Evolutionary conservation across 805 yeast genomes (phyloP), one percentile per base, ranked within the genome.

Genomic region (Ogataea salicorniae): DNA sequence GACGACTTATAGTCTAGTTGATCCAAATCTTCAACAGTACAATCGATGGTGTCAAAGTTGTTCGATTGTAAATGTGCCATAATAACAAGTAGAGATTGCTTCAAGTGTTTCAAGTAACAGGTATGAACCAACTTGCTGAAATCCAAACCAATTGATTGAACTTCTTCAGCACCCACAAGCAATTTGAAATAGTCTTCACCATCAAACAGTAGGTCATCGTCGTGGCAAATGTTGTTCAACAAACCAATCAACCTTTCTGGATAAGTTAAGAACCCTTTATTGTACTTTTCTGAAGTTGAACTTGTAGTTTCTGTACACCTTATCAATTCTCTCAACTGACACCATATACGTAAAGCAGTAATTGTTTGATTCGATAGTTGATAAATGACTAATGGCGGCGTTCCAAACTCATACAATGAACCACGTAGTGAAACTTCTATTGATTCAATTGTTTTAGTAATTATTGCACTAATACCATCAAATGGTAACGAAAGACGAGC

Each of bases 381-480:
- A 37, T 73, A 71, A 2, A 80, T 66, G 0, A 85, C 59, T 13
- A 80, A 52, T 0, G 75, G 74, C 1, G 53, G 29, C 3, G 59
- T 45, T 20, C 48, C 52, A 8, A 29, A 34, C 17, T 62, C 55
- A 14, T 72, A 63, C 1, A 68, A 55, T 1, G 66, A 58, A 0
- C 87, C 87, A 49, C 95, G 70, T 31, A 83, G 60, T 0, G 84
- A 67, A 13, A 87, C 78, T 56, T 88, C 96, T 7, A 78, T 64
- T 2, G 87, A 77, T 46, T 80, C 79, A 18, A 86, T 75, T 0
- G 87, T 79, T 53, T 77, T 77, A 1, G 79, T 71, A 15, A 87
- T 55, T 0, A 58, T 44, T 1, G 61, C 50, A 33, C 62, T 62
- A 34, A 65, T 52, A 5, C 66, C 63, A 36, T 64, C 69, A 48